Evolutionary conservation across 2,329 filamentous ascomycete species (phyloP).

Genomic region (Xylaria arbuscula): DNA sequence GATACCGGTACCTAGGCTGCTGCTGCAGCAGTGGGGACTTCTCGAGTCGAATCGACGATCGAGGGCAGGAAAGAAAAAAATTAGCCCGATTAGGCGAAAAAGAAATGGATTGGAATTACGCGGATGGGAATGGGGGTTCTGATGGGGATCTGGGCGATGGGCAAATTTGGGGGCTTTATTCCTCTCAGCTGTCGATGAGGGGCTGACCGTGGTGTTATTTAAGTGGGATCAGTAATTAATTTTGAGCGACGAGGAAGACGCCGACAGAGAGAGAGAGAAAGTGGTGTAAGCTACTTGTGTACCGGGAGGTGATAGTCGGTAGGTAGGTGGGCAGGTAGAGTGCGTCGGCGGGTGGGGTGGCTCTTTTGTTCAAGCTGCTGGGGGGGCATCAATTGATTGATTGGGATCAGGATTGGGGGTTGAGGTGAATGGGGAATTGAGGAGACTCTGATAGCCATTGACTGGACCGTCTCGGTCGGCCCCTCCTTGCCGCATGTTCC

Average conservation of each 20-base stretch:
- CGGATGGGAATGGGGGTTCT: not conserved
- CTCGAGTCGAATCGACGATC: not conserved
- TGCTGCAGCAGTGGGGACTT: not conserved
- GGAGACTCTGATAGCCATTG: conserved; percentile 3
- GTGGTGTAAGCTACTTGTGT: not conserved
- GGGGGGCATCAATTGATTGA: not conserved
- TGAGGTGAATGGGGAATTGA: not conserved
- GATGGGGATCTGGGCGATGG: conserved; percentile 7
- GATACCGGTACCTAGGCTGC: not conserved
- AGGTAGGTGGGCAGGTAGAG: not conserved
- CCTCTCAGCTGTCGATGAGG: conserved; percentile 34
- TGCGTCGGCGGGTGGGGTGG: conserved; percentile 1
- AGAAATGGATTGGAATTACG: conserved; percentile 10
- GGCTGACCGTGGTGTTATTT: conserved; percentile 20
- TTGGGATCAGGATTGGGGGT: conserved; percentile 12
- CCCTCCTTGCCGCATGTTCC: conserved; percentile 31
- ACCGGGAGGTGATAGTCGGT: not conserved
- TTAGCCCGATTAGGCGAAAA: conserved; percentile 32
- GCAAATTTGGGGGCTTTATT: conserved; percentile 33
- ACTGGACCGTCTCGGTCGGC: conserved; percentile 32
- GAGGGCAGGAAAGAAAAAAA: not conserved
- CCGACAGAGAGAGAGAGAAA: conserved; percentile 2
- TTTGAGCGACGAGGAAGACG: conserved; percentile 12
- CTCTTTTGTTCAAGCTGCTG: not conserved
- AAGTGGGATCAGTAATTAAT: conserved; percentile 10